Evolutionary conservation across 2,329 filamentous ascomycete species (phyloP).

Genomic region (Pseudogymnoascus destructans): DNA sequence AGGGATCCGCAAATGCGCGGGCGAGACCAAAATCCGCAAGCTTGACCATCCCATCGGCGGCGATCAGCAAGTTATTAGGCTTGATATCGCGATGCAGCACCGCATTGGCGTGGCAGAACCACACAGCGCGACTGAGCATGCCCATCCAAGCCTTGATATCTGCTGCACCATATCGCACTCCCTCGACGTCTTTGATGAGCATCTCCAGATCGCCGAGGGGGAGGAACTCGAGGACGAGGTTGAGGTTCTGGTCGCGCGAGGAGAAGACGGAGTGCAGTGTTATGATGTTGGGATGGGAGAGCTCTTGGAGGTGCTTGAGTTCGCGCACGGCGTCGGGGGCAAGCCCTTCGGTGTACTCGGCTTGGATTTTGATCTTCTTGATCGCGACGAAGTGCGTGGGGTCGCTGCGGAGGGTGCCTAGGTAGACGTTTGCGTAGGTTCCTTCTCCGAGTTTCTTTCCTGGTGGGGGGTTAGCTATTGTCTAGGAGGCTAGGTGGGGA

Average conservation of each 20-base stretch:
- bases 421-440: conserved; percentile 92
- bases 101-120: conserved; percentile 94
- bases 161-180: conserved; percentile 67
- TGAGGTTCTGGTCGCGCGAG: conserved; percentile 91
- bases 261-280: conserved; percentile 84
- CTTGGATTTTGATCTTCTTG: conserved; percentile 82
- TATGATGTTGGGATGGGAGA: conserved; percentile 92
- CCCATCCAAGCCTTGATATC: conserved; percentile 99
- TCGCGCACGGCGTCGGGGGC: conserved; percentile 91
- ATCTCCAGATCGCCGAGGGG: conserved; percentile 91
- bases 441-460: conserved; percentile 88
- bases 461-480: conserved; percentile 25
- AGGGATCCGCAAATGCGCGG: conserved; percentile 76
- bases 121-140: conserved; percentile 86
- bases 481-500: conserved; percentile 11
- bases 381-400: conserved; percentile 70
- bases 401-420: conserved; percentile 64
- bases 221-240: conserved; percentile 86
- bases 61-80: conserved; percentile 93
- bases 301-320: conserved; percentile 87
- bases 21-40: conserved; percentile 96
- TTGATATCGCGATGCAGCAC: conserved; percentile 97
- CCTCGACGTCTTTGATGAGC: conserved; percentile 72
- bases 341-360: conserved; percentile 81
- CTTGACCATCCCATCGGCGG: conserved; percentile 84